Percentiles rank a stretch among this genome's conserved stretches.
These are phyloP conservation scores for Termitomyces sp. DNA, from an alignment of 1,284 basidiomycete genomes.

Conservation along the genomic window DNA sequence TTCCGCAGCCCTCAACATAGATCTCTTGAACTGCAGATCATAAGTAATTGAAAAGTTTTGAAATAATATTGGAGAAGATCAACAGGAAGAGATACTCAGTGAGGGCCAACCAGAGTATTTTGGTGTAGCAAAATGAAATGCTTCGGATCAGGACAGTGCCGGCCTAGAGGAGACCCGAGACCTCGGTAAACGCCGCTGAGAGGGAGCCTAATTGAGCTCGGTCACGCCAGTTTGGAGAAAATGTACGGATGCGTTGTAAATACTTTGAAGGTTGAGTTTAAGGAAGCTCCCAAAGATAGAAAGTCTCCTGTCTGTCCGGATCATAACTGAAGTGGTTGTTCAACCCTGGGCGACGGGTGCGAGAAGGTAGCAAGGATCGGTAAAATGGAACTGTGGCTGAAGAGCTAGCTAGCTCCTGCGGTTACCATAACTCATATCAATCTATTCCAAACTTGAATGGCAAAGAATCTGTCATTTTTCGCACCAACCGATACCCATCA, in stretches of 20 bases:
- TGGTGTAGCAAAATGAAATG: background rate
- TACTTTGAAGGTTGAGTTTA: slow-evolving; percentile 16
- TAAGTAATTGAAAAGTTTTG: background rate
- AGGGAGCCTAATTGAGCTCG: slow-evolving; percentile 9
- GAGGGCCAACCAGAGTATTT: background rate
- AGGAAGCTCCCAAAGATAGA: slow-evolving; percentile 5
- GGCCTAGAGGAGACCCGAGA: background rate
- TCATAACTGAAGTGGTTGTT: slow-evolving; percentile 1
- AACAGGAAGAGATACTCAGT: background rate
- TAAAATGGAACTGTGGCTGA: background rate
- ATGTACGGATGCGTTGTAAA: background rate
- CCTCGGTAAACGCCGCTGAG: slow-evolving; percentile 9
- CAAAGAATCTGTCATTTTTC: background rate
- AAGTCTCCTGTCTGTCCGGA: slow-evolving; percentile 14
- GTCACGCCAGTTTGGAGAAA: slow-evolving; percentile 7
- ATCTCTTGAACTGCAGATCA: background rate
- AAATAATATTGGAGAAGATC: slow-evolving; percentile 7
- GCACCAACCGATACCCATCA: background rate
- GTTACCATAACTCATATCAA: background rate
- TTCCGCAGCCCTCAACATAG: background rate
- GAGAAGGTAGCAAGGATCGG: background rate
- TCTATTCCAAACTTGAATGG: background rate
- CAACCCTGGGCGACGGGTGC: background rate
- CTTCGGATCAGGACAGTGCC: slow-evolving; percentile 4
- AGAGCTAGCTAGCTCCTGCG: background rate